Evolutionary conservation across 306 rosid genomes (phyloP), one percentile per base, ranked within the genome.

Genomic region (Cercis canadensis): DNA sequence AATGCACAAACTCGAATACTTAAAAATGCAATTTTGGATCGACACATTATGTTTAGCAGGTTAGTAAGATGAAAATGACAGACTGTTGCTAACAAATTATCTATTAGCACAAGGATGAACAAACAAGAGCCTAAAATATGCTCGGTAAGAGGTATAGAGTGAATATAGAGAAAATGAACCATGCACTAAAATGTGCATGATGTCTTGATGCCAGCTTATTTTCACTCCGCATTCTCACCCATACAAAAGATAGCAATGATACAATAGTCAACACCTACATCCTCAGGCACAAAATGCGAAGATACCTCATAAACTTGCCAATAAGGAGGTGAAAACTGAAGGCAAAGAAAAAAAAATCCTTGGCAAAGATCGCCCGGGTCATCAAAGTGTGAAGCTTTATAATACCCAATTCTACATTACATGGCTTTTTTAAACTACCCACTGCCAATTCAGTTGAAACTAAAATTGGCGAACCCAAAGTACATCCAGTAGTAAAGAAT

Each of bases 301-400:
- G 33, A 79, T 33, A 46, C 57, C 33, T 41, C 18, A 46, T 24
- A 31, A 36, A 51, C 73, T 54, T 53, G 41, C 24, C 16, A 69
- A 11, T 11, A 79, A 68, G 31, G 43, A 62, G 36, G 67, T 17
- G 11, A 58, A 43, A 72, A 41, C 3, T 43, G n/a, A 43, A 43
- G 3, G 49, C n/a, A n/a, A n/a, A n/a, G 49, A 9, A 29, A 41
- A 12, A 45, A 12, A 18, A n/a, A 6, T 2, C 7, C 33, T 21
- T 16, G 2, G 40, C 2, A 43, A 66, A 45, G 74, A 59, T 59
- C 70, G 19, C 14, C 59, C 43, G 29, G 8, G 11, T 73, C 71
- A 73, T 73, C 62, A 62, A 56, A 29, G 46, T 40, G 43, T 31
- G 65, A 49, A 74, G 21, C 62, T 63, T 62, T 31, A 56, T 45